Base-by-base conservation (phyloP, 176 grass and related monocot species). In the Chloris gayana region DNA sequence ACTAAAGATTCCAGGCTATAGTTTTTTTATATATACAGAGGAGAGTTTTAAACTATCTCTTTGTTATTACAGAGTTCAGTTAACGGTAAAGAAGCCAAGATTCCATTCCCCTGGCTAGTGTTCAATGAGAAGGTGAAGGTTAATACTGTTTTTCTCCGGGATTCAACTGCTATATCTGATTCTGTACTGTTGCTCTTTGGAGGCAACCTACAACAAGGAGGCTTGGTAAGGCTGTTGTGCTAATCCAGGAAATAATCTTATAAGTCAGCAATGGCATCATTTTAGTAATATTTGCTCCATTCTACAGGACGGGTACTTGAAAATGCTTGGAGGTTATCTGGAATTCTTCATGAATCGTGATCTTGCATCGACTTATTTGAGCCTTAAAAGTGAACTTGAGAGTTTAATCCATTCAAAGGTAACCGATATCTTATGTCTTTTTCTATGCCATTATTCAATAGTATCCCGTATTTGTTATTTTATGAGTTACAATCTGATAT, bases 91-190 rank as follows among this genome's bases (percentile, higher is more conserved):
- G 96, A 93, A 84, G 53, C 72, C 29, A 93, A 88, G 74, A 99
- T 99, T 88, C 92, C 92, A 76, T 95, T 93, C 71, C 96, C 96
- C 30, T 99, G 96, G 96, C 76, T 99, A 85, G 90, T 99, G 60
- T 99, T 99, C 77, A 99, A 99, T 63, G 96, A 99, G 76, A 99
- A 99, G 69, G 90, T 99, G 75, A 99, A 99, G 79, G 96, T 99
- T 31, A 99, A 99, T 77, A 89, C 96, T 9, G 96, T 99, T 76
- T 95, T 99, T 76, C 79, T 99, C 66, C 92, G 96, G 60, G 96
- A 99, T 78, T 95, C 96, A 53, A 99, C 96, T 29, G 96, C 90
- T 53, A 76, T 99, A 81, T 89, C 92, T 68, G 96, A 99, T 86
- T 99, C 96, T 79, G 75, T 84, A 81, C 73, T 99, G 64, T 67